Evolutionary conservation across 1,284 basidiomycete species (phyloP).

Genomic region (Heterobasidion annosum): DNA sequence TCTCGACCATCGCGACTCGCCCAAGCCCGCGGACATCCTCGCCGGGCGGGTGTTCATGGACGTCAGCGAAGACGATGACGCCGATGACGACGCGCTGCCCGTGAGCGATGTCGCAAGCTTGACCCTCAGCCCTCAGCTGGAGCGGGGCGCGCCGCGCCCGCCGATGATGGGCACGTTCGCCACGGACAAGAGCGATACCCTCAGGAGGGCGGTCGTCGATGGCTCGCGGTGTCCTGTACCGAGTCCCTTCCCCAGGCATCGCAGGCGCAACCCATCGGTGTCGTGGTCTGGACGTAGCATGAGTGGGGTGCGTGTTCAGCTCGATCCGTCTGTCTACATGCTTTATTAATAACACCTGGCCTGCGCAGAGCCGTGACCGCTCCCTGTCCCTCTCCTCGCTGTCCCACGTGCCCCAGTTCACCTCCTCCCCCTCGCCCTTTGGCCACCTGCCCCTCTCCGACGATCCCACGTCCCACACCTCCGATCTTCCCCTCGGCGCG

Average conservation of each 20-base stretch:
- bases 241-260: conserved; percentile 48
- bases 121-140: conserved; percentile 6
- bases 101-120: conserved; percentile 9
- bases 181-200: conserved; percentile 18
- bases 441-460: conserved; percentile 16
- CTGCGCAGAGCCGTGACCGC: conserved; percentile 20
- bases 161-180: conserved; percentile 55
- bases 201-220: conserved; percentile 48
- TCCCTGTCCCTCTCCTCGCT: conserved; percentile 20
- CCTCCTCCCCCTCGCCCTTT: conserved; percentile 6
- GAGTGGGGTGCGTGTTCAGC: conserved; percentile 8
- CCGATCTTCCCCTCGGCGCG: conserved; percentile 29
- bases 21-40: conserved; percentile 57
- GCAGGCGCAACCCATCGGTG: conserved; percentile 12
- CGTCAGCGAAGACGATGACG: conserved; percentile 25
- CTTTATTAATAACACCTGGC: neutral
- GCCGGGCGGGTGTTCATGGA: conserved; percentile 42
- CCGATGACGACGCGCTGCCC: conserved; percentile 14
- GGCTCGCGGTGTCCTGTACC: conserved; percentile 41
- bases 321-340: neutral
- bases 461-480: conserved; percentile 16
- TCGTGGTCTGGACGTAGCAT: conserved; percentile 9
- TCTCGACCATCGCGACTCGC: conserved; percentile 25
- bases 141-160: conserved; percentile 11
- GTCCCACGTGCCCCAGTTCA: conserved; percentile 8